phyloP scores from a whole-genome alignment of 2,329 filamentous ascomycete genomes.

The Arthrobotrys pseudoclavata region DNA sequence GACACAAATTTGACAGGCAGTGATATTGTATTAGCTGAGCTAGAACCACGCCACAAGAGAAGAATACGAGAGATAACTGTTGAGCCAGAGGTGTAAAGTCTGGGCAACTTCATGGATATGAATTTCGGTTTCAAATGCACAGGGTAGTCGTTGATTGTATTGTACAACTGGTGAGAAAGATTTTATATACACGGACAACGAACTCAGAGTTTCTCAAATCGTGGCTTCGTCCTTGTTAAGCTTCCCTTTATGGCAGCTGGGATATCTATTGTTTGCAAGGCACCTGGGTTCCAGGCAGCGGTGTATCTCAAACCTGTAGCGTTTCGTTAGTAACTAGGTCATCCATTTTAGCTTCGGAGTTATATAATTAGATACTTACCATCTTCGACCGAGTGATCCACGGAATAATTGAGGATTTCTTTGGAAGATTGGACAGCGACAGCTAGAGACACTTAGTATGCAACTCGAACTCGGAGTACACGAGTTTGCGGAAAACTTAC shows the following conservation, averaged over 20 bases:
- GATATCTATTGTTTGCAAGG: conserved; percentile 85
- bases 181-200: conserved; percentile 11
- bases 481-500: conserved; percentile 34
- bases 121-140: neutral
- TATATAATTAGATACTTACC: conserved; percentile 69
- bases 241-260: conserved; percentile 80
- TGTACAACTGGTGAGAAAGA: conserved; percentile 19
- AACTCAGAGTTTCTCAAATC: conserved; percentile 82
- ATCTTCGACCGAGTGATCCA: conserved; percentile 82
- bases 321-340: conserved; percentile 3
- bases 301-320: conserved; percentile 80
- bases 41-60: conserved; percentile 41
- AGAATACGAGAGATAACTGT: conserved; percentile 9
- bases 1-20: conserved; percentile 35
- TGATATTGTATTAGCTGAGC: conserved; percentile 35
- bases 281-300: conserved; percentile 85
- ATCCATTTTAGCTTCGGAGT: neutral
- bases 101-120: neutral
- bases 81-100: neutral
- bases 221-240: conserved; percentile 81
- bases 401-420: conserved; percentile 83
- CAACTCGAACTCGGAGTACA: neutral
- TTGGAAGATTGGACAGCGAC: conserved; percentile 90
- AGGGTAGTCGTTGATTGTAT: conserved; percentile 14
- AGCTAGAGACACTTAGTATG: conserved; percentile 65